phyloP scores from a whole-genome alignment of 257 asterid species.

The Datura wrightii region DNA sequence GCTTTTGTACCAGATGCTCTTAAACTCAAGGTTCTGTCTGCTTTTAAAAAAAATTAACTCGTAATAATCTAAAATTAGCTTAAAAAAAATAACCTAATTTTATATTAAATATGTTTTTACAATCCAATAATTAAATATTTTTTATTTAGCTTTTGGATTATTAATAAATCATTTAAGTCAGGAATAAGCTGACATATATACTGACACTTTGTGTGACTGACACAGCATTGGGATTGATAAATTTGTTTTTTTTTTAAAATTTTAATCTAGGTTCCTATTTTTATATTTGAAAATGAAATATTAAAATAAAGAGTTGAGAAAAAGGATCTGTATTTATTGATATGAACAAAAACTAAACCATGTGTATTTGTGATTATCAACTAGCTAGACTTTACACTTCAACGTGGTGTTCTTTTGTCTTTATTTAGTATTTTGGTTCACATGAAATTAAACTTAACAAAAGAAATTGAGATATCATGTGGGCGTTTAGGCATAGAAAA shows the following conservation, averaged over 20 bases:
- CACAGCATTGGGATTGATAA: constrained; percentile 48
- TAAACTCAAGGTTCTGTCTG: not conserved
- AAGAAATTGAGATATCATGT: too few relatives aligned
- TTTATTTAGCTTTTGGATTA: not conserved
- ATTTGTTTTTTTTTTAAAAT: not conserved
- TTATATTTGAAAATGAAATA: not conserved
- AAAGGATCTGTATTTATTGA: constrained; percentile 1
- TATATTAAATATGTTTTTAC: too few relatives aligned
- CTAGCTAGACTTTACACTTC: not conserved
- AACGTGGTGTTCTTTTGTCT: constrained; percentile 19
- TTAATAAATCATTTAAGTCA: not conserved
- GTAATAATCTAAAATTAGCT: not conserved
- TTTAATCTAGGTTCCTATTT: not conserved
- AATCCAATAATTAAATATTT: too few relatives aligned
- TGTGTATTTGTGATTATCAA: not conserved
- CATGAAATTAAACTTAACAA: not conserved
- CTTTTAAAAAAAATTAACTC: not conserved
- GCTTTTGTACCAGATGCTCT: too few relatives aligned
- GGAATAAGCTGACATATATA: not conserved
- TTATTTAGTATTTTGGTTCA: not conserved
- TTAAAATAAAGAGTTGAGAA: not conserved
- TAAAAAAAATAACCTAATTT: too few relatives aligned
- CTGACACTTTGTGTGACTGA: constrained; percentile 36
- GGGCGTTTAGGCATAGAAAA: too few relatives aligned
- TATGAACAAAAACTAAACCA: not conserved